A percentile compares a stretch with the other conserved stretches of the same genome.
Conservation (phyloP, 805 yeast species). For the Lipomyces oligophaga region DNA sequence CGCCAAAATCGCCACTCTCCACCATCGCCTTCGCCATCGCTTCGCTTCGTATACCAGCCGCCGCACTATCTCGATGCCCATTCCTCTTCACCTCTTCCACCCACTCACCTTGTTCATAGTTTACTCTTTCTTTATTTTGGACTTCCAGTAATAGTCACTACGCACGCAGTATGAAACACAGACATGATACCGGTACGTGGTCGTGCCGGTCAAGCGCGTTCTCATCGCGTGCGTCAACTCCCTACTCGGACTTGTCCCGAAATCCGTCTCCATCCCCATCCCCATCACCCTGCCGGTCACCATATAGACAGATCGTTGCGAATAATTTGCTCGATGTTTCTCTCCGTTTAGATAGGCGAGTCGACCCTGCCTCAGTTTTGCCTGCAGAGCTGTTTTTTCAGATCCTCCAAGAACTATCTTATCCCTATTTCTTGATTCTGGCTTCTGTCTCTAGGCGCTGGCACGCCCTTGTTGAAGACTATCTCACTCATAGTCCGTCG, state of each 20-base stretch:
- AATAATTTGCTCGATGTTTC: too few species aligned
- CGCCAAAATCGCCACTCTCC: too few species aligned
- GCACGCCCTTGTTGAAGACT: neutral
- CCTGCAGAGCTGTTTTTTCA: slow-evolving; percentile 8
- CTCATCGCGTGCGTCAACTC: neutral
- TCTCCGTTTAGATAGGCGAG: neutral
- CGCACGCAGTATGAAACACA: too few species aligned
- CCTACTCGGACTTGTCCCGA: neutral
- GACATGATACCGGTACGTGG: too few species aligned
- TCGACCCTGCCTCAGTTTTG: slow-evolving; percentile 5
- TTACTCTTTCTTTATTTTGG: too few species aligned
- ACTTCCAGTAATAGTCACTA: too few species aligned
- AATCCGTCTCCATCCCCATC: neutral
- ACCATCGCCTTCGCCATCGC: too few species aligned
- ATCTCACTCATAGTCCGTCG: slow-evolving; percentile 1
- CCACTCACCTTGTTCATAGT: too few species aligned
- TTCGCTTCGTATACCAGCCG: too few species aligned
- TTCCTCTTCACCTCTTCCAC: too few species aligned
- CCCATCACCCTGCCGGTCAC: neutral
- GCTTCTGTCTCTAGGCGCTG: slow-evolving; percentile 3
- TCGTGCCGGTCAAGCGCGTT: neutral
- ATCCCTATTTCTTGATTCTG: slow-evolving; percentile 2
- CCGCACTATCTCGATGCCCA: too few species aligned
- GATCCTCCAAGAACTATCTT: slow-evolving; percentile 1
- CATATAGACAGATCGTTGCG: too few species aligned